Conservation (phyloP, 2,329 filamentous ascomycete genomes). For the Dryadomyces quercus-mongolicae region DNA sequence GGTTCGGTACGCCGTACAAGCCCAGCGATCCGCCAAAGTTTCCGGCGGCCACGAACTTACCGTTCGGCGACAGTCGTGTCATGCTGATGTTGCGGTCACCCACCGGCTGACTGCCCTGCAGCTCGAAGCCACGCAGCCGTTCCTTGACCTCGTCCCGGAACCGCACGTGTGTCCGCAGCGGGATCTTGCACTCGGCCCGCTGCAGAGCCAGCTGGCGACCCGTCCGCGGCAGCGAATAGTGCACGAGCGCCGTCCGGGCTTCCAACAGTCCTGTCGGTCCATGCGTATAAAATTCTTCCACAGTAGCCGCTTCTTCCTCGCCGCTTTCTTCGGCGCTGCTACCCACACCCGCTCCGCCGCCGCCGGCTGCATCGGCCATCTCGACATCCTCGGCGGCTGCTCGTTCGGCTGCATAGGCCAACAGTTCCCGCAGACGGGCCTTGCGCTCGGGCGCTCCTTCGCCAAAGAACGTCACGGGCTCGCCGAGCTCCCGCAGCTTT, state of each 20-base stretch:
- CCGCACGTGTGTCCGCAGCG: conserved; percentile 80
- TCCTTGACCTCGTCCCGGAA: conserved; percentile 86
- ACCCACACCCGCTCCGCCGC: conserved; percentile 8
- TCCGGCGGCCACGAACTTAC: conserved; percentile 72
- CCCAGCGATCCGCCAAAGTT: conserved; percentile 90
- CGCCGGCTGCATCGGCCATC: background rate
- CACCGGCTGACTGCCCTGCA: conserved; percentile 87
- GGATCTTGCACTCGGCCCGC: conserved; percentile 69
- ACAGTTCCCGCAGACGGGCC: conserved; percentile 71
- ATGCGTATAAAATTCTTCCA: conserved; percentile 92
- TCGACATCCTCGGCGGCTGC: background rate
- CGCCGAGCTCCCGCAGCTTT: conserved; percentile 72
- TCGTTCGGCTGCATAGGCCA: conserved; percentile 25
- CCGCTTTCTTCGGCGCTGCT: conserved; percentile 25
- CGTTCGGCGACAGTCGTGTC: conserved; percentile 78
- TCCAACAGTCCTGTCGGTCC: conserved; percentile 63
- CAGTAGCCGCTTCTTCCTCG: conserved; percentile 57
- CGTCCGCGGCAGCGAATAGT: conserved; percentile 72
- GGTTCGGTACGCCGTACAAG: conserved; percentile 68
- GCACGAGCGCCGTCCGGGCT: conserved; percentile 67
- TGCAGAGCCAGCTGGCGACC: conserved; percentile 67
- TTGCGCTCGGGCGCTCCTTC: conserved; percentile 77
- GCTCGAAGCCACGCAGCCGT: conserved; percentile 66
- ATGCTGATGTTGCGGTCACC: conserved; percentile 87
- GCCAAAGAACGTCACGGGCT: conserved; percentile 89